phyloP scores from a whole-genome alignment of 805 yeast genomes.

The Priceomyces medius region DNA sequence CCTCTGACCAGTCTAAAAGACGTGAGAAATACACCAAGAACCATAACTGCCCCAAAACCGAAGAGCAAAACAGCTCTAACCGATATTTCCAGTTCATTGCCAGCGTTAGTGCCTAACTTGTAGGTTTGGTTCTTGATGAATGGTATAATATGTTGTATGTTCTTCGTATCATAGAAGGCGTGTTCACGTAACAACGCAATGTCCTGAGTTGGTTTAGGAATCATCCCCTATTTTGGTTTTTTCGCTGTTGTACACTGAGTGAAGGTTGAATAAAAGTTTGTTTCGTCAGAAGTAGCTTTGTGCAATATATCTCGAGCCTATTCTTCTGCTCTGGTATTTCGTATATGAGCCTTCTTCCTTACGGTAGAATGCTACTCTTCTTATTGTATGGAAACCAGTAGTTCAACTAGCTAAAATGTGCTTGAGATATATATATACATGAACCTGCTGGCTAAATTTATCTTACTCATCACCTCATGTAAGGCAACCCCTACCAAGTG shows the following conservation, averaged over 20 bases:
- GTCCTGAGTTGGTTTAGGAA: constrained; percentile 23
- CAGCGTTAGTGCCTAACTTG: constrained; percentile 8
- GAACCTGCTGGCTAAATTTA: not conserved
- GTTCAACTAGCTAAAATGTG: no score
- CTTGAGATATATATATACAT: no score
- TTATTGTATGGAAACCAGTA: no score
- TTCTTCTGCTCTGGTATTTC: no score
- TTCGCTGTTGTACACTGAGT: not conserved
- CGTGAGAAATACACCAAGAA: not conserved
- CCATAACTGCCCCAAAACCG: not conserved
- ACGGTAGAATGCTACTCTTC: not conserved
- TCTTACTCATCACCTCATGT: not conserved
- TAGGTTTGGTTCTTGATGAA: constrained; percentile 23
- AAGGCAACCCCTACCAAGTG: no score
- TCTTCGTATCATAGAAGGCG: constrained; percentile 30
- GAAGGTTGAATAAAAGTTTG: no score
- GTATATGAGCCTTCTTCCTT: no score
- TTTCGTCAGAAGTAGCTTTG: no score
- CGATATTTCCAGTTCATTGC: not conserved
- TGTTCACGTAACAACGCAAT: constrained; percentile 22
- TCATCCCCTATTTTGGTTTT: constrained; percentile 11
- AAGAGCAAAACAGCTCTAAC: not conserved
- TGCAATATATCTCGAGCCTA: no score
- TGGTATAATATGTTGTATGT: constrained; percentile 22
- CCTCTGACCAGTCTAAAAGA: not conserved